These are phyloP conservation scores for Suaeda aralocaspica DNA, from an alignment of 148 eudicot genomes.

Conservation along the genomic window DNA sequence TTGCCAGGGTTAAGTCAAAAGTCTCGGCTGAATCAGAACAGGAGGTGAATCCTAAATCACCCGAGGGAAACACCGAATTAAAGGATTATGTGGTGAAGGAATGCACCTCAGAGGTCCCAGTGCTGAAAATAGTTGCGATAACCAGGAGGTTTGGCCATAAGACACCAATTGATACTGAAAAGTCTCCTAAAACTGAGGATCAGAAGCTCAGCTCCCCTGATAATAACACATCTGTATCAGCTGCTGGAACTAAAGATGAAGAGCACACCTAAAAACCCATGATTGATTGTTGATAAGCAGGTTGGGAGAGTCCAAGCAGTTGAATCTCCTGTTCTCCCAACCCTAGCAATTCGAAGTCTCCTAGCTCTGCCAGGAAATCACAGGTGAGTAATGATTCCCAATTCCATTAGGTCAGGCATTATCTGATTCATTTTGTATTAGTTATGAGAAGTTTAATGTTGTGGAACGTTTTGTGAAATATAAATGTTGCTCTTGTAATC, in stretches of 20 bases:
- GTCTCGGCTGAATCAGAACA: constrained; percentile 38
- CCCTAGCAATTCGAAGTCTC: constrained; percentile 39
- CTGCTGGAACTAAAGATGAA: constrained; percentile 30
- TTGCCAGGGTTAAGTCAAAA: constrained; percentile 46
- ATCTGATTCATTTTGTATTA: background rate
- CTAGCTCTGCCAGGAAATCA: constrained; percentile 39
- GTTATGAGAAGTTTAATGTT: background rate
- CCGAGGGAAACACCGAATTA: constrained; percentile 33
- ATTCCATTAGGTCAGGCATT: too few species aligned
- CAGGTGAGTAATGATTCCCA: constrained; percentile 36
- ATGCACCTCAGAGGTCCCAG: constrained; percentile 37
- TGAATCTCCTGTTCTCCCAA: constrained; percentile 42
- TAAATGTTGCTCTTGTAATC: background rate
- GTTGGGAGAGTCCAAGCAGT: constrained; percentile 35
- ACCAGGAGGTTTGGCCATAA: constrained; percentile 43
- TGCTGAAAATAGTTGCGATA: constrained; percentile 38
- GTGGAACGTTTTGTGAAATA: background rate
- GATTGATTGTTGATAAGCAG: constrained; percentile 36
- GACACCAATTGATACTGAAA: constrained; percentile 35
- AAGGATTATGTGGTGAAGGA: constrained; percentile 40
- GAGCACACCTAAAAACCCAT: constrained; percentile 28
- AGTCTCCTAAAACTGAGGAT: constrained; percentile 39
- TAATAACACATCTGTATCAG: constrained; percentile 35
- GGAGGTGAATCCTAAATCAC: constrained; percentile 35
- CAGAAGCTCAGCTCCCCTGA: constrained; percentile 50